These are phyloP conservation scores for Cladosporium sp. DNA, from an alignment of 2,329 filamentous ascomycete genomes.

Conservation along the genomic window DNA sequence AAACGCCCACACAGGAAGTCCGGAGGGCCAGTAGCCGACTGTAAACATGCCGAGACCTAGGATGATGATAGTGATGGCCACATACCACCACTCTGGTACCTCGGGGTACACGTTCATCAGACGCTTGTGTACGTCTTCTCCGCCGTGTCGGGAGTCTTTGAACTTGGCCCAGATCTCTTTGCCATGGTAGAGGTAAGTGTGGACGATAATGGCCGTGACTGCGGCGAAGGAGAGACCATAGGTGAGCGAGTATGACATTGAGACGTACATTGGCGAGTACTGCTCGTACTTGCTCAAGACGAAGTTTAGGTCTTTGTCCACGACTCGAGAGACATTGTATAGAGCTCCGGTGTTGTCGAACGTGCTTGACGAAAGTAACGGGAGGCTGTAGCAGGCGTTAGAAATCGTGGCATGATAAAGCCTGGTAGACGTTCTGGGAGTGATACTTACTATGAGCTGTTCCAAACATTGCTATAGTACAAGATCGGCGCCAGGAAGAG, in stretches of 20 bases:
- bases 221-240: slow-evolving; percentile 85
- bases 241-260: slow-evolving; percentile 83
- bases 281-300: slow-evolving; percentile 72
- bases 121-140: slow-evolving; percentile 79
- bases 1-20: background rate
- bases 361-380: background rate
- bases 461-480: background rate
- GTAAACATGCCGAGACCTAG: slow-evolving; percentile 24
- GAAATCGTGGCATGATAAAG: too few species aligned
- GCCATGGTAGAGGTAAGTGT: slow-evolving; percentile 84
- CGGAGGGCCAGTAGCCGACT: background rate
- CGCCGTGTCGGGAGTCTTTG: slow-evolving; percentile 50
- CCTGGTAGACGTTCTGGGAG: too few species aligned
- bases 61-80: slow-evolving; percentile 26
- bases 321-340: slow-evolving; percentile 78
- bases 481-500: background rate
- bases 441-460: background rate
- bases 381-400: background rate
- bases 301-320: slow-evolving; percentile 77
- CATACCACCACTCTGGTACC: slow-evolving; percentile 78
- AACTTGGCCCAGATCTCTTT: slow-evolving; percentile 79
- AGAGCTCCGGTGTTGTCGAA: slow-evolving; percentile 49
- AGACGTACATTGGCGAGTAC: slow-evolving; percentile 82
- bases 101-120: slow-evolving; percentile 82
- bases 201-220: slow-evolving; percentile 74